Conservation (phyloP, 1,284 basidiomycete species). For the Ustilago crameri region DNA sequence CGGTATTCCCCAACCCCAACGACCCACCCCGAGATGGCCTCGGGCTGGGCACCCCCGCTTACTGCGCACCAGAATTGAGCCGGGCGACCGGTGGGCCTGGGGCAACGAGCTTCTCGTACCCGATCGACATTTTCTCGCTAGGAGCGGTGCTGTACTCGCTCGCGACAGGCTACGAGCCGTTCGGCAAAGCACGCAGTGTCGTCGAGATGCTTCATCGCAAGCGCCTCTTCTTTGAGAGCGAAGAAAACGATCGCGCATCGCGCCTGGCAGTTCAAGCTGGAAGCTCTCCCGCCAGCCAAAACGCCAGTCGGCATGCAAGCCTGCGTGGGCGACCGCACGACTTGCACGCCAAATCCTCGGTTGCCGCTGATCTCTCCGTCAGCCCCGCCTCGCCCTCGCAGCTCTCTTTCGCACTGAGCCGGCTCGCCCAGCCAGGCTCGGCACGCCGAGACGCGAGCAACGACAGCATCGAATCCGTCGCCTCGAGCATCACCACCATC, state of each 20-base stretch:
- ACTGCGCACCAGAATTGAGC: constrained; percentile 65
- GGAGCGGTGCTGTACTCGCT: constrained; percentile 65
- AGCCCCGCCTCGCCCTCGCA: constrained; percentile 16
- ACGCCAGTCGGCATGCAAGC: constrained; percentile 44
- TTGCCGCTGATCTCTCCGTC: constrained; percentile 2
- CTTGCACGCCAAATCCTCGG: background rate
- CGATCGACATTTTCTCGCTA: constrained; percentile 63
- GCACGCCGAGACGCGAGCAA: constrained; percentile 42
- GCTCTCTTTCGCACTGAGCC: constrained; percentile 18
- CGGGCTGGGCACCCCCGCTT: constrained; percentile 65
- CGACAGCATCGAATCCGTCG: constrained; percentile 55
- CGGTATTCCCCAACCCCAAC: constrained; percentile 60
- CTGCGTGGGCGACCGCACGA: constrained; percentile 36
- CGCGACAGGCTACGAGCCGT: constrained; percentile 61
- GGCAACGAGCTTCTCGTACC: constrained; percentile 52
- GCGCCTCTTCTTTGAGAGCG: constrained; percentile 59
- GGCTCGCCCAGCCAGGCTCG: constrained; percentile 12
- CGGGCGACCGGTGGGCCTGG: constrained; percentile 37
- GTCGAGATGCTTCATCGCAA: constrained; percentile 66
- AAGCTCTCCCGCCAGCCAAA: constrained; percentile 32
- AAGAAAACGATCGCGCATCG: constrained; percentile 61
- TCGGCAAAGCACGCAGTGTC: constrained; percentile 55
- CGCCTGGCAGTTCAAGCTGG: constrained; percentile 50
- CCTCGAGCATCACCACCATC: constrained; percentile 58
- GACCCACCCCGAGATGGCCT: constrained; percentile 58